phyloP scores from a whole-genome alignment of 495 filamentous ascomycete genomes.

The Aspergillus avenaceus region DNA sequence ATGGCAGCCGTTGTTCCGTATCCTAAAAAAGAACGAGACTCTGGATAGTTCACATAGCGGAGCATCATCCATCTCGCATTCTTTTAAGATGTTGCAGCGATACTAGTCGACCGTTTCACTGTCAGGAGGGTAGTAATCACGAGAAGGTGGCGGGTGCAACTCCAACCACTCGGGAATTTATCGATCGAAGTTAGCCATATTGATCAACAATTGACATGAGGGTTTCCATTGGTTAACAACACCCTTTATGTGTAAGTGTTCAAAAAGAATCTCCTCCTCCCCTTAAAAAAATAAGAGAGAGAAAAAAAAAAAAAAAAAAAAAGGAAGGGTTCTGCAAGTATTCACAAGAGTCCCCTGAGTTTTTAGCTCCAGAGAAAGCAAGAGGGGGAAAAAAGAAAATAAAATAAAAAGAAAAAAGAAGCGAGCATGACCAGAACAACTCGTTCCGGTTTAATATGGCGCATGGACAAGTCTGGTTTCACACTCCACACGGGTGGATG shows the following conservation, averaged over 20 bases:
- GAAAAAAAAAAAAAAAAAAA: not conserved
- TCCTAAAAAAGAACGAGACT: not conserved
- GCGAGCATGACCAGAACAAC: not conserved
- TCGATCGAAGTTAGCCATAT: too few species aligned
- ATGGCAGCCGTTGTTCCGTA: not conserved
- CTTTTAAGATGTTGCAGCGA: too few species aligned
- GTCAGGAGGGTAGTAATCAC: not conserved
- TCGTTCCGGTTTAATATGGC: not conserved
- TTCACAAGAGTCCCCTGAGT: not conserved
- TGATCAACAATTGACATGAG: not conserved
- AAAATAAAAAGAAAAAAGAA: not conserved
- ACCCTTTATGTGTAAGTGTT: too few species aligned
- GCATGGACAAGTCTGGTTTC: slow-evolving; percentile 1
- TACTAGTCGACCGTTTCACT: not conserved
- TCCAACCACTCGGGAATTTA: not conserved
- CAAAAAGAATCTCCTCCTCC: too few species aligned
- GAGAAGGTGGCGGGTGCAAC: not conserved
- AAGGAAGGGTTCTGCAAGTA: not conserved
- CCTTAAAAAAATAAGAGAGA: not conserved
- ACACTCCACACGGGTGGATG: slow-evolving; percentile 9
- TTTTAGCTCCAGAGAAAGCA: not conserved
- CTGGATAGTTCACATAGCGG: not conserved
- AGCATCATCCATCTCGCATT: not conserved
- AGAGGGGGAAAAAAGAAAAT: not conserved
- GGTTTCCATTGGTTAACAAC: not conserved